Conservation (phyloP, 2,329 filamentous ascomycete species). For the Trichoderma koningii region DNA sequence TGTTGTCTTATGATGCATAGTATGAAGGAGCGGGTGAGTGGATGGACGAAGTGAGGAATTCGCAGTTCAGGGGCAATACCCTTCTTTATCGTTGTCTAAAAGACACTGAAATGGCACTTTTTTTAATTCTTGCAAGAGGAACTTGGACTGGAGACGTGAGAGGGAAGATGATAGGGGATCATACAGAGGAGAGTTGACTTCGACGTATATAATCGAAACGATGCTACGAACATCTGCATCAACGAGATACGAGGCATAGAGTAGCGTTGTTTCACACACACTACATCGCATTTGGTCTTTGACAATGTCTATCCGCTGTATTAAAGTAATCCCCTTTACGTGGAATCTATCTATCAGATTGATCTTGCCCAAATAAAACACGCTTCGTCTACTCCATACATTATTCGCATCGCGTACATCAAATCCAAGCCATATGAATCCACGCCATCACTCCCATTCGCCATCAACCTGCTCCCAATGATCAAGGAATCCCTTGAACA, state of each 20-base stretch:
- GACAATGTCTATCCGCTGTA: background rate
- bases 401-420: background rate
- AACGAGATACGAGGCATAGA: background rate
- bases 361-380: background rate
- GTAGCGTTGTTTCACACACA: background rate
- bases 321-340: background rate
- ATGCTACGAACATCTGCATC: background rate
- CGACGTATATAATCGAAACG: too few relatives aligned
- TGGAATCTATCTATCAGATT: background rate
- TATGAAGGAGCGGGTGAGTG: background rate
- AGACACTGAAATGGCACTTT: too few relatives aligned
- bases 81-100: too few relatives aligned
- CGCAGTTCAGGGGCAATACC: background rate
- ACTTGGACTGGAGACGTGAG: too few relatives aligned
- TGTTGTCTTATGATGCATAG: background rate
- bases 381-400: background rate
- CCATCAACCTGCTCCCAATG: slow-evolving; percentile 80
- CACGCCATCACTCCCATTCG: slow-evolving; percentile 61
- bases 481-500: slow-evolving; percentile 89
- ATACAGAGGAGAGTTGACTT: background rate
- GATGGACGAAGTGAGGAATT: background rate
- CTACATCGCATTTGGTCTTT: background rate
- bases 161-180: background rate
- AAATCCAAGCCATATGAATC: too few relatives aligned
- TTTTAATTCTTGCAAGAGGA: too few relatives aligned